Conservation (phyloP, 2,329 filamentous ascomycete species). For the Trichophyton schoenleinii region DNA sequence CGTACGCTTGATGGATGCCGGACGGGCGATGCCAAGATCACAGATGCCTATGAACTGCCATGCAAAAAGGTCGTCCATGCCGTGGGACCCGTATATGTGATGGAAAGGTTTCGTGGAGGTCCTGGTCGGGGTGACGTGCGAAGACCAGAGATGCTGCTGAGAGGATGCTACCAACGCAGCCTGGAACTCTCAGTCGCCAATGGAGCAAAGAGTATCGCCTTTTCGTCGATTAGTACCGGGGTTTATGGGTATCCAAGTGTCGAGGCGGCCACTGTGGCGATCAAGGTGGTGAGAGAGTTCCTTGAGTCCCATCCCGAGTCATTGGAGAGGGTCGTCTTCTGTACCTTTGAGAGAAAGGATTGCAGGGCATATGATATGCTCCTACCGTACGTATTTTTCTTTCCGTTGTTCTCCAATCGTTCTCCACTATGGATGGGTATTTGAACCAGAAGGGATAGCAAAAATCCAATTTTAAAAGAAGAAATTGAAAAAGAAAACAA, state of each 20-base stretch:
- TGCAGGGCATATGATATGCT: slow-evolving; percentile 55
- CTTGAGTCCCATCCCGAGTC: slow-evolving; percentile 32
- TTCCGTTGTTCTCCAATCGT: neutral
- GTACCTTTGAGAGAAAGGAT: slow-evolving; percentile 70
- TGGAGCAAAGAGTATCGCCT: slow-evolving; percentile 60
- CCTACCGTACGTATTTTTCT: slow-evolving; percentile 53
- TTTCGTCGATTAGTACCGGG: slow-evolving; percentile 75
- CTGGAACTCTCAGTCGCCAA: slow-evolving; percentile 59
- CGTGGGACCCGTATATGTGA: slow-evolving; percentile 67
- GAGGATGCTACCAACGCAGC: slow-evolving; percentile 56
- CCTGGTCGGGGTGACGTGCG: slow-evolving; percentile 16
- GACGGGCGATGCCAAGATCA: slow-evolving; percentile 75
- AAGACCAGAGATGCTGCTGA: slow-evolving; percentile 33
- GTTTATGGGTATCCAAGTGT: slow-evolving; percentile 73
- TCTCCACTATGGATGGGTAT: neutral
- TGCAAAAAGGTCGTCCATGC: slow-evolving; percentile 74
- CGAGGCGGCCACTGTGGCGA: slow-evolving; percentile 60
- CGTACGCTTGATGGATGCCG: slow-evolving; percentile 56
- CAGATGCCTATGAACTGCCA: slow-evolving; percentile 61
- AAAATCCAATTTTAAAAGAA: too few relatives aligned
- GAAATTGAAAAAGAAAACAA: too few relatives aligned
- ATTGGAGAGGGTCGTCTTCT: slow-evolving; percentile 68
- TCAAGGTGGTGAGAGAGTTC: slow-evolving; percentile 47
- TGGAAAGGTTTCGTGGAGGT: slow-evolving; percentile 22
- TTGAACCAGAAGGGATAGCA: neutral